A percentile compares a stretch with the other conserved stretches of the same genome.
These are phyloP conservation scores for Aspergillus flavus DNA, from an alignment of 2,329 filamentous ascomycete species.

Conservation along the genomic window DNA sequence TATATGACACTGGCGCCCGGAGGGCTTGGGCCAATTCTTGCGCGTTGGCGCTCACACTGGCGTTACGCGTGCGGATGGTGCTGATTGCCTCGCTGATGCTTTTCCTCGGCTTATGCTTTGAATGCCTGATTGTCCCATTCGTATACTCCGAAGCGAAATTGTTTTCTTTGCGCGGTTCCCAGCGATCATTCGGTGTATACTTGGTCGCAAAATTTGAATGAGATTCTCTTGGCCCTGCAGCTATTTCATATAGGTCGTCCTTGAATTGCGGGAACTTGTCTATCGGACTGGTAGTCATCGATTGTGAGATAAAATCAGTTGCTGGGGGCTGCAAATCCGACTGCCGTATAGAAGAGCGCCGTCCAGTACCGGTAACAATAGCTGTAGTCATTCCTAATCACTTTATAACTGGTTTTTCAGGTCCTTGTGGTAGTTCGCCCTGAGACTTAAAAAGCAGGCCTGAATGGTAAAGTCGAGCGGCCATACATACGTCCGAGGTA, in stretches of 20 bases:
- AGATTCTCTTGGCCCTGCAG: slow-evolving; percentile 28
- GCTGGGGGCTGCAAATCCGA: slow-evolving; percentile 36
- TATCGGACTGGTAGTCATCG: slow-evolving; percentile 35
- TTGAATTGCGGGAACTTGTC: slow-evolving; percentile 49
- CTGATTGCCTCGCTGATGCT: slow-evolving; percentile 87
- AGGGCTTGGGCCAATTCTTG: slow-evolving; percentile 91
- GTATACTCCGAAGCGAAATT: slow-evolving; percentile 49
- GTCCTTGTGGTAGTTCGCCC: background rate
- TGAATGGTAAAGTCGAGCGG: background rate
- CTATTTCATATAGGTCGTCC: slow-evolving; percentile 38
- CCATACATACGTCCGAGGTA: background rate
- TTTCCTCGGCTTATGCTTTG: slow-evolving; percentile 72
- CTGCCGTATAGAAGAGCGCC: slow-evolving; percentile 42
- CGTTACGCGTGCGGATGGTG: slow-evolving; percentile 76
- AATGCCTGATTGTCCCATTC: slow-evolving; percentile 33
- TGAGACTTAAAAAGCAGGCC: too few relatives aligned
- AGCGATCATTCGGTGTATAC: slow-evolving; percentile 53
- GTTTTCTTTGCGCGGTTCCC: slow-evolving; percentile 62
- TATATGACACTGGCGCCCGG: slow-evolving; percentile 84
- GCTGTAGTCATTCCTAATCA: slow-evolving; percentile 42
- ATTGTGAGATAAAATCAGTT: slow-evolving; percentile 31
- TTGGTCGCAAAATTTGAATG: slow-evolving; percentile 30
- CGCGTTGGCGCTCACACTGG: slow-evolving; percentile 88
- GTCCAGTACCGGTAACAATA: slow-evolving; percentile 42
- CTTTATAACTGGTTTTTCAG: background rate